Evolutionary conservation across 176 grass and related monocot genomes (phyloP).

Genomic region (Oryza meridionalis): DNA sequence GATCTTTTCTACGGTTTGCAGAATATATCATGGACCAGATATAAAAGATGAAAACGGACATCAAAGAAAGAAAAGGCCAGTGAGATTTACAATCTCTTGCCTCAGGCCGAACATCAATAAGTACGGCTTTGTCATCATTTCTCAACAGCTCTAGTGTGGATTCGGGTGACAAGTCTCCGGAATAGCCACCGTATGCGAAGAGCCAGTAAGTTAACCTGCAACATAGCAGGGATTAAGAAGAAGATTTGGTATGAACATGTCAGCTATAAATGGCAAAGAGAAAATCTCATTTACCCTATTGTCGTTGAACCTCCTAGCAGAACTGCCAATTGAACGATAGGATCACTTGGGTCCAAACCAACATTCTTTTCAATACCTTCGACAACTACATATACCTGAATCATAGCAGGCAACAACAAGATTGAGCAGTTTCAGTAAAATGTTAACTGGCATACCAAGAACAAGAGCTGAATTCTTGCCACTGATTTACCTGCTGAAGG

Average conservation of each 20-base stretch:
- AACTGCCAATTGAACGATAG: slow-evolving; percentile 71
- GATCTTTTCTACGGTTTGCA: background rate
- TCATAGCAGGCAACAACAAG: background rate
- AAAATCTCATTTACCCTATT: slow-evolving; percentile 57
- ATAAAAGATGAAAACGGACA: slow-evolving; percentile 35
- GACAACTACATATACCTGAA: slow-evolving; percentile 65
- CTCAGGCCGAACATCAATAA: slow-evolving; percentile 98
- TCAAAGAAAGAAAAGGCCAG: slow-evolving; percentile 64
- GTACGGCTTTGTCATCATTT: slow-evolving; percentile 76
- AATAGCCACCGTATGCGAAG: slow-evolving; percentile 74
- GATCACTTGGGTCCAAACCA: slow-evolving; percentile 92
- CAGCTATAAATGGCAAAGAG: slow-evolving; percentile 14
- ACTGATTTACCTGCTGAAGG: slow-evolving; percentile 77
- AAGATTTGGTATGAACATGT: background rate
- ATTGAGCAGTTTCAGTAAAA: background rate
- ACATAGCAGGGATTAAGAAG: slow-evolving; percentile 33
- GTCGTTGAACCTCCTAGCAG: slow-evolving; percentile 74
- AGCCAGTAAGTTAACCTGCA: slow-evolving; percentile 81
- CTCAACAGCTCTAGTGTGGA: slow-evolving; percentile 75
- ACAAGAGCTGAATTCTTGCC: background rate
- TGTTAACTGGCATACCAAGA: background rate
- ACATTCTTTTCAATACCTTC: slow-evolving; percentile 87
- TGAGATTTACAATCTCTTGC: slow-evolving; percentile 99
- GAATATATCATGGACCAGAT: slow-evolving; percentile 15
- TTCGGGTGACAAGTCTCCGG: slow-evolving; percentile 81